Percentiles rank a stretch among this genome's conserved stretches.
Conservation (phyloP, 2,329 filamentous ascomycete genomes). For the Verticillium zaregamsianum region DNA sequence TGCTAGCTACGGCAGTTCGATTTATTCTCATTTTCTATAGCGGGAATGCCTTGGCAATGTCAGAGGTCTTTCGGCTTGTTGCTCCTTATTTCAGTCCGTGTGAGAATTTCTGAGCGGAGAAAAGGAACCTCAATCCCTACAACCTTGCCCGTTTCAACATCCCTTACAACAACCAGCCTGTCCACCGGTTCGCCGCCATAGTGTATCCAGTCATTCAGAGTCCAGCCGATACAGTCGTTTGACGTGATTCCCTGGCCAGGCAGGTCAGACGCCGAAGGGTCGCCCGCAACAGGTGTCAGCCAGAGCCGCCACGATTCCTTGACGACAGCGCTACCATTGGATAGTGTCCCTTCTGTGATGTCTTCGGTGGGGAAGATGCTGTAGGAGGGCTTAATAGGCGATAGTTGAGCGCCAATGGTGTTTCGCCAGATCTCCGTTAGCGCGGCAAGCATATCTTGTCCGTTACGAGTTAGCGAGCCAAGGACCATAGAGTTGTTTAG, state of each 20-base stretch:
- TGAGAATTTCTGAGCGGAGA: conserved; percentile 21
- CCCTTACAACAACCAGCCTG: conserved; percentile 23
- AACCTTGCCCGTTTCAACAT: conserved; percentile 16
- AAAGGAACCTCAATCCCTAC: conserved; percentile 28
- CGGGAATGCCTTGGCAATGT: too few relatives aligned
- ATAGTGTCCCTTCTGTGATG: conserved; percentile 3
- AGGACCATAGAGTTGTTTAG: too few relatives aligned
- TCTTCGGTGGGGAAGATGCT: conserved; percentile 5
- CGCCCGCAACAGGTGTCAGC: conserved; percentile 12
- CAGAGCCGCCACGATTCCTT: conserved; percentile 23
- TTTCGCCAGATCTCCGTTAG: too few relatives aligned
- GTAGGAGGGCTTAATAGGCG: too few relatives aligned
- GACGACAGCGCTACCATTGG: conserved; percentile 3
- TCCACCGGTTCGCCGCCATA: conserved; percentile 29
- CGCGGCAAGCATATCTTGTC: too few relatives aligned
- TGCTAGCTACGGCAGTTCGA: too few relatives aligned
- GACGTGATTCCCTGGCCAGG: conserved; percentile 16
- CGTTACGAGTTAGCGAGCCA: too few relatives aligned
- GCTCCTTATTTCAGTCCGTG: background rate
- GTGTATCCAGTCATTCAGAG: conserved; percentile 27
- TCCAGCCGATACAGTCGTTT: conserved; percentile 25
- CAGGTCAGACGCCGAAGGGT: conserved; percentile 18
- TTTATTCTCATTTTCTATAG: too few relatives aligned
- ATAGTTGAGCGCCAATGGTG: too few relatives aligned
- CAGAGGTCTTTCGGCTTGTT: too few relatives aligned